Conservation (phyloP, 1,284 basidiomycete genomes). For the Fomitopsis betulina region DNA sequence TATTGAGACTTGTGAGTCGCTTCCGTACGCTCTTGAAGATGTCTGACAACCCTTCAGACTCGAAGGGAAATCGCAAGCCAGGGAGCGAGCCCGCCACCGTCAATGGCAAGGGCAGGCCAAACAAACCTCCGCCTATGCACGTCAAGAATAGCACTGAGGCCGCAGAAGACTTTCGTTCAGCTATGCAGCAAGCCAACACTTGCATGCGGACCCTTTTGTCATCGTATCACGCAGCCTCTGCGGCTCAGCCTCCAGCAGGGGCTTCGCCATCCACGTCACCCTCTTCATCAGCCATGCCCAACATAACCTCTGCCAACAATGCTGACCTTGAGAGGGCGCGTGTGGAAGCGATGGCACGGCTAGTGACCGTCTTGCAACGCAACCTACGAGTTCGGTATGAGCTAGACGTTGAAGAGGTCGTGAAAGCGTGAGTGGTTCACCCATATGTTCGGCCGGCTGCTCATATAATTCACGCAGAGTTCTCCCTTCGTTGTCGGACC, state of each 20-base stretch:
- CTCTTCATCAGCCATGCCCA: constrained; percentile 33
- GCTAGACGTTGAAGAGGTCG: constrained; percentile 63
- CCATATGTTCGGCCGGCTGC: not conserved
- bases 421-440: constrained; percentile 58
- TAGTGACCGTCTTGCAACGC: constrained; percentile 70
- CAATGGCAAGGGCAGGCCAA: constrained; percentile 35
- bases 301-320: constrained; percentile 30
- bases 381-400: constrained; percentile 78
- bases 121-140: constrained; percentile 8
- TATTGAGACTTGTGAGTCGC: constrained; percentile 53
- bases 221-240: constrained; percentile 11
- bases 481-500: constrained; percentile 75
- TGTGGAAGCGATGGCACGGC: constrained; percentile 59
- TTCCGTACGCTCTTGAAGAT: not conserved
- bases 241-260: constrained; percentile 6
- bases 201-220: constrained; percentile 49
- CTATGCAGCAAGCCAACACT: constrained; percentile 54
- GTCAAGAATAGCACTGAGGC: constrained; percentile 16
- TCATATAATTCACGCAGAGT: constrained; percentile 41
- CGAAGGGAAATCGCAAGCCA: constrained; percentile 35
- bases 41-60: constrained; percentile 24
- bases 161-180: constrained; percentile 66
- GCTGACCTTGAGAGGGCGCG: constrained; percentile 51
- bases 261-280: constrained; percentile 38
- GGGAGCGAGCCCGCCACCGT: constrained; percentile 22